Conservation (phyloP, 495 filamentous ascomycete genomes). For the Penicillium goetzii region DNA sequence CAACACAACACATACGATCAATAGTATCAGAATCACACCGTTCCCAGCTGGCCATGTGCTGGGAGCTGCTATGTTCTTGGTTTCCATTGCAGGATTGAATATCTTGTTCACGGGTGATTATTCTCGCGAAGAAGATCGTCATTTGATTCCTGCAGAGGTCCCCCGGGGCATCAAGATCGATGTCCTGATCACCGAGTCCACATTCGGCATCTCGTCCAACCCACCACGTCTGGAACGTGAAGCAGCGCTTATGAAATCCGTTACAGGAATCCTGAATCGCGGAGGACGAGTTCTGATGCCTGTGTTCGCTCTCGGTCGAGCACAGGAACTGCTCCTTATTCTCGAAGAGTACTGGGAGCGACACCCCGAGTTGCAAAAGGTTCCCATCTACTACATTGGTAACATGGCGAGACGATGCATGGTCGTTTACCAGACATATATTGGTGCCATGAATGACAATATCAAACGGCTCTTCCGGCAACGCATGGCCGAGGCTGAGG, state of each 20-base stretch:
- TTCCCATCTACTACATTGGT: constrained; percentile 95
- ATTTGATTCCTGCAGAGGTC: constrained; percentile 89
- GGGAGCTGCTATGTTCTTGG: constrained; percentile 97
- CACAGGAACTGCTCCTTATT: constrained; percentile 92
- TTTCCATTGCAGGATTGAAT: constrained; percentile 94
- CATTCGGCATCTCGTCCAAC: constrained; percentile 91
- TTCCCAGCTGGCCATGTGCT: constrained; percentile 97
- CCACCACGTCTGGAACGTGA: constrained; percentile 88
- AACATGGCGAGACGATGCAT: constrained; percentile 95
- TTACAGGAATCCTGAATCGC: constrained; percentile 84
- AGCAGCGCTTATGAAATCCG: constrained; percentile 89
- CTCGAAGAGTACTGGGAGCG: constrained; percentile 95
- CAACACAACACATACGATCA: constrained; percentile 95
- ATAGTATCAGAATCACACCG: constrained; percentile 92
- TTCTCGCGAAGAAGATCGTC: constrained; percentile 88
- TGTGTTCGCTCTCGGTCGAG: constrained; percentile 90
- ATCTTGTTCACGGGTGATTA: constrained; percentile 98
- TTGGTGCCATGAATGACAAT: constrained; percentile 97
- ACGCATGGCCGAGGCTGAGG: constrained; percentile 84
- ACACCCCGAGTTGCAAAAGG: constrained; percentile 81
- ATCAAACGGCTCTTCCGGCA: constrained; percentile 90
- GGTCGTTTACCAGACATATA: constrained; percentile 97
- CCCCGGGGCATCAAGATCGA: constrained; percentile 86
- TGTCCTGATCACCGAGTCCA: constrained; percentile 95
- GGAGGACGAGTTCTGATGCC: constrained; percentile 93